These are phyloP conservation scores for Lactarius psammicola DNA, from an alignment of 768 basidiomycete genomes.

Conservation along the genomic window DNA sequence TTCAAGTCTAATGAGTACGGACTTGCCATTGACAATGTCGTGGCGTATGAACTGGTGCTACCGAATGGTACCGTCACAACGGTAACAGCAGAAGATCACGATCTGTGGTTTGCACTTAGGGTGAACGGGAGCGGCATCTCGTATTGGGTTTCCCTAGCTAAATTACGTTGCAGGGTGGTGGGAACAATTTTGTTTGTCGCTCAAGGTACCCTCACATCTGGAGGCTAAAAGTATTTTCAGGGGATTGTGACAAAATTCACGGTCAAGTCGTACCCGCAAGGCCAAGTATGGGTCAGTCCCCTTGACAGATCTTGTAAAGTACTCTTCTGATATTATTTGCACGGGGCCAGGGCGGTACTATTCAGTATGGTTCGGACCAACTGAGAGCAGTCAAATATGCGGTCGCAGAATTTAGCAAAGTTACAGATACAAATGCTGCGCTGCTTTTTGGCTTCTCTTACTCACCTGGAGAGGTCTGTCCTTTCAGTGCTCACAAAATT, in stretches of 20 bases:
- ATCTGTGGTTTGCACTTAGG: conserved; percentile 42
- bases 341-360: background rate
- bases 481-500: conserved; percentile 11
- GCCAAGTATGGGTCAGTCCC: conserved; percentile 25
- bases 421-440: background rate
- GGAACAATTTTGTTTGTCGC: background rate
- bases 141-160: conserved; percentile 34
- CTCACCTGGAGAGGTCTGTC: conserved; percentile 39
- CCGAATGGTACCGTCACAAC: conserved; percentile 45
- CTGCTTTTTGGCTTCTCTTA: background rate
- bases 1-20: conserved; percentile 58
- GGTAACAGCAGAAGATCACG: conserved; percentile 36
- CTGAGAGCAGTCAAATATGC: background rate
- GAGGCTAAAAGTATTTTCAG: conserved; percentile 28
- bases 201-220: background rate
- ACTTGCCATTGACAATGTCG: conserved; percentile 50
- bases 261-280: conserved; percentile 49
- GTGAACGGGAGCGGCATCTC: conserved; percentile 25
- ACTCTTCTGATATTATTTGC: background rate
- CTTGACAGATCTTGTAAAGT: conserved; percentile 14
- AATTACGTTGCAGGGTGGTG: conserved; percentile 50
- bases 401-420: background rate
- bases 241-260: conserved; percentile 60
- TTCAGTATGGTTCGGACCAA: background rate
- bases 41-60: conserved; percentile 51